Percentiles rank a stretch among this genome's conserved stretches.
phyloP scores from a whole-genome alignment of 2,329 filamentous ascomycete genomes.

The Penicillium polonicum region DNA sequence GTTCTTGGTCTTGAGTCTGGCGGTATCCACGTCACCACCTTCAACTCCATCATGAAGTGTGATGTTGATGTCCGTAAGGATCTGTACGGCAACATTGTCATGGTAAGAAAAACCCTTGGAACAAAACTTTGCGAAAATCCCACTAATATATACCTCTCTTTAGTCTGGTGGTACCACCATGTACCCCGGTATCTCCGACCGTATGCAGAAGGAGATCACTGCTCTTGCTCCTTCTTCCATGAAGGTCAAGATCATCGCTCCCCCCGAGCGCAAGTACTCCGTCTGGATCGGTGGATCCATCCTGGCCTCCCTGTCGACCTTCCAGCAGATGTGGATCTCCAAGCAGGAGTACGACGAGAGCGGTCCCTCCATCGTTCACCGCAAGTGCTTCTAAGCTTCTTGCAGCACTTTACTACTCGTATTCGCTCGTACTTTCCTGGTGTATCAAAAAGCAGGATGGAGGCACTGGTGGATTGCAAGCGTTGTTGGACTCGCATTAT shows the following conservation, averaged over 20 bases:
- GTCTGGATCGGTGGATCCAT: constrained; percentile 99
- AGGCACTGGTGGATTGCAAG: constrained; percentile 38
- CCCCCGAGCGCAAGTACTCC: constrained; percentile 99
- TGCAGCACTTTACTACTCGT: constrained; percentile 32
- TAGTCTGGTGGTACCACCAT: constrained; percentile 99
- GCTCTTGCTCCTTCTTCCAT: constrained; percentile 98
- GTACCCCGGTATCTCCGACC: constrained; percentile 99
- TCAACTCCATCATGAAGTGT: constrained; percentile 99
- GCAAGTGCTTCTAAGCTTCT: constrained; percentile 97
- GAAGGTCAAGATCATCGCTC: constrained; percentile 99
- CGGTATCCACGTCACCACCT: constrained; percentile 99
- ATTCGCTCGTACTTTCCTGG: constrained; percentile 42
- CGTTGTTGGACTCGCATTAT: constrained; percentile 42
- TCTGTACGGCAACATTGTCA: constrained; percentile 99
- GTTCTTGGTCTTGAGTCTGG: constrained; percentile 97
- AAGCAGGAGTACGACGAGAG: constrained; percentile 99
- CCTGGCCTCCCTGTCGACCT: constrained; percentile 97
- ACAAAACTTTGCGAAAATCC: background rate
- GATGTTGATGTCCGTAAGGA: constrained; percentile 99
- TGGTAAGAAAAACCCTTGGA: constrained; percentile 64
- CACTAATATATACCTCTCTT: constrained; percentile 13
- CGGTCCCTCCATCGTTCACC: constrained; percentile 98
- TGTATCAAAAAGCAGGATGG: constrained; percentile 44
- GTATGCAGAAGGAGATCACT: constrained; percentile 99
- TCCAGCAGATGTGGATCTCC: constrained; percentile 99